These are phyloP conservation scores for Clonostachys solani DNA, from an alignment of 2,329 filamentous ascomycete species.

Conservation along the genomic window DNA sequence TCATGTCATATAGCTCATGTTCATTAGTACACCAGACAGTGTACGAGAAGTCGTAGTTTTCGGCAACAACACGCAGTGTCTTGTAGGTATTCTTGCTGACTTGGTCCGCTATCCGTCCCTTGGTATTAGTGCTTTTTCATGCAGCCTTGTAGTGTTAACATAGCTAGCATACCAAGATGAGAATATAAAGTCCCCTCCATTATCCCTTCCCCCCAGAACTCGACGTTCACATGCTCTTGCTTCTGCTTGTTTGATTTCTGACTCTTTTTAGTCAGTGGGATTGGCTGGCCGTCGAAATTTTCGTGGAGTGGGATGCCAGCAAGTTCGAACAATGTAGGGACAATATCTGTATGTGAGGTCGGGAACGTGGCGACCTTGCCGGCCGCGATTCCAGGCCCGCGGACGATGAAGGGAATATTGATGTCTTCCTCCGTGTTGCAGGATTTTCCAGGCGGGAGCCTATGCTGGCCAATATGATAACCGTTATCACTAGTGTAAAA, in stretches of 20 bases:
- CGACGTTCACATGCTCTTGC: conserved; percentile 44
- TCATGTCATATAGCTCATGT: conserved; percentile 46
- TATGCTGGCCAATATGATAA: conserved; percentile 48
- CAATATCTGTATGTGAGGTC: conserved; percentile 50
- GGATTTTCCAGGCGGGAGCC: conserved; percentile 45
- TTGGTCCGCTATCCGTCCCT: conserved; percentile 11
- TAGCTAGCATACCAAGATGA: no score
- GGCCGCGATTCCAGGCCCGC: conserved; percentile 39
- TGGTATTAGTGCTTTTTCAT: no score
- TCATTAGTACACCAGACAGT: conserved; percentile 49
- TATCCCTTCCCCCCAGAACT: conserved; percentile 43
- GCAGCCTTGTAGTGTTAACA: no score
- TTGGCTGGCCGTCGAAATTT: conserved; percentile 17
- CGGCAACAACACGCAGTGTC: conserved; percentile 36
- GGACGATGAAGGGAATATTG: conserved; percentile 42
- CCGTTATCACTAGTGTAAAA: conserved; percentile 50
- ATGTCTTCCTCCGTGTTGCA: conserved; percentile 49
- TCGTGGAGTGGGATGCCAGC: conserved; percentile 6
- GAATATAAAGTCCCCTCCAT: no score
- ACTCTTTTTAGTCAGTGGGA: conserved; percentile 23
- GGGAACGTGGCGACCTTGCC: conserved; percentile 29
- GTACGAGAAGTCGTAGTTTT: conserved; percentile 49
- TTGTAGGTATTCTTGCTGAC: conserved; percentile 49
- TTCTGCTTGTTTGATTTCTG: neutral
- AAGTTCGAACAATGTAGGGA: conserved; percentile 43